Conservation (phyloP, 1,284 basidiomycete species). For the Omphalotus olearius region DNA sequence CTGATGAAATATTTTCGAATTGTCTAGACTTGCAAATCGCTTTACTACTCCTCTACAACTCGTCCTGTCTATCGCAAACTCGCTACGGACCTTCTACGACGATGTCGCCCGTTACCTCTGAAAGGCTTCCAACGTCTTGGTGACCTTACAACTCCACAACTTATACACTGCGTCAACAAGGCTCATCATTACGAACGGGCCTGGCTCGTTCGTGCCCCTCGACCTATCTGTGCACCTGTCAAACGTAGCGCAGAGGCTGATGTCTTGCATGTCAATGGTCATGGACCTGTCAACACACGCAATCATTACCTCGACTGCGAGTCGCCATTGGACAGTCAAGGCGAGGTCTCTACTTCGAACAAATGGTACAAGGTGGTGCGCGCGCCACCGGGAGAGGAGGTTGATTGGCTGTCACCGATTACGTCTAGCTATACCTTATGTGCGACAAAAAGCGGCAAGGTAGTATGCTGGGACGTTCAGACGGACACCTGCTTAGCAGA, state of each 20-base stretch:
- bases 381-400: constrained; percentile 58
- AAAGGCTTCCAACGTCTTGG: constrained; percentile 62
- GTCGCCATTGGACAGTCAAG: background rate
- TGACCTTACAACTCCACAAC: constrained; percentile 54
- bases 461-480: constrained; percentile 74
- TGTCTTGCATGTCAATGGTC: background rate
- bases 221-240: constrained; percentile 33
- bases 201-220: constrained; percentile 56
- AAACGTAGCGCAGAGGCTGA: no score
- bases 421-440: constrained; percentile 70
- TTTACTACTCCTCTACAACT: constrained; percentile 56
- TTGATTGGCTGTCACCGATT: constrained; percentile 73
- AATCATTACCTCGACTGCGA: constrained; percentile 16
- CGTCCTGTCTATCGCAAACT: constrained; percentile 63
- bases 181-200: constrained; percentile 57
- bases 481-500: constrained; percentile 54
- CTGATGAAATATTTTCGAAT: no score
- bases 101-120: constrained; percentile 63
- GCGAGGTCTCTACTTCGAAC: background rate
- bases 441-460: constrained; percentile 67
- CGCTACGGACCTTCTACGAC: constrained; percentile 52
- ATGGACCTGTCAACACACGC: background rate
- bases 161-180: constrained; percentile 57
- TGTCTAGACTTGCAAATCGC: constrained; percentile 27
- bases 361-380: constrained; percentile 61